Conservation (phyloP, 306 rosid species). For the Inga laurina region DNA sequence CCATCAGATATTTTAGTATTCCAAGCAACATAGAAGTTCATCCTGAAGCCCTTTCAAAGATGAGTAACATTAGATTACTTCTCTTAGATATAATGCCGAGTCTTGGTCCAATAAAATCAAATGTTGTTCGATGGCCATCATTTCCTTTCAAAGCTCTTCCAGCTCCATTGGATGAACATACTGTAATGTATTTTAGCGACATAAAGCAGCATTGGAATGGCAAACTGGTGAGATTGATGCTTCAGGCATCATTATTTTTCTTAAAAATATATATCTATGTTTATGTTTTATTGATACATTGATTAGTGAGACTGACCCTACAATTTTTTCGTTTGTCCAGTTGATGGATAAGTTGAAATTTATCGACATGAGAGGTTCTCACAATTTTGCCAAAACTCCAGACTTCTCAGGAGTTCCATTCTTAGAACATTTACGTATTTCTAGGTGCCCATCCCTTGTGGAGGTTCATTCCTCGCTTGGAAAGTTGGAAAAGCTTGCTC, state of each 20-base stretch:
- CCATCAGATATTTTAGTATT: neutral
- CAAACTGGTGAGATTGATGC: neutral
- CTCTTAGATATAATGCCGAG: accelerated
- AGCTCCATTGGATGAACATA: neutral
- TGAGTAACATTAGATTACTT: neutral
- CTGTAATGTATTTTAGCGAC: neutral
- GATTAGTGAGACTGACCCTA: neutral
- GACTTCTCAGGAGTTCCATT: neutral
- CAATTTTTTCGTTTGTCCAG: neutral
- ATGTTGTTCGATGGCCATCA: neutral
- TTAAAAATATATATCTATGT: neutral
- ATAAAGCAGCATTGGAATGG: neutral
- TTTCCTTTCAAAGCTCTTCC: too few species aligned
- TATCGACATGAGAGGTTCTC: neutral
- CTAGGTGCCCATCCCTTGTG: neutral
- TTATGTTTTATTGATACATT: neutral
- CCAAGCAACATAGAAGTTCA: neutral
- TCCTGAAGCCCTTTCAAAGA: neutral
- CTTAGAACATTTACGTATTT: neutral
- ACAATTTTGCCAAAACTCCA: neutral
- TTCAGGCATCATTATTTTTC: neutral
- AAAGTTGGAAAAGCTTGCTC: neutral
- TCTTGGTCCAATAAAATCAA: neutral
- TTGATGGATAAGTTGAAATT: neutral
- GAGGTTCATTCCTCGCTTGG: conserved; percentile 13